Percentiles rank a stretch among this genome's conserved stretches.
Evolutionary conservation across 345 rosid genomes (phyloP).

Genomic region (Rhodamnia argentea): DNA sequence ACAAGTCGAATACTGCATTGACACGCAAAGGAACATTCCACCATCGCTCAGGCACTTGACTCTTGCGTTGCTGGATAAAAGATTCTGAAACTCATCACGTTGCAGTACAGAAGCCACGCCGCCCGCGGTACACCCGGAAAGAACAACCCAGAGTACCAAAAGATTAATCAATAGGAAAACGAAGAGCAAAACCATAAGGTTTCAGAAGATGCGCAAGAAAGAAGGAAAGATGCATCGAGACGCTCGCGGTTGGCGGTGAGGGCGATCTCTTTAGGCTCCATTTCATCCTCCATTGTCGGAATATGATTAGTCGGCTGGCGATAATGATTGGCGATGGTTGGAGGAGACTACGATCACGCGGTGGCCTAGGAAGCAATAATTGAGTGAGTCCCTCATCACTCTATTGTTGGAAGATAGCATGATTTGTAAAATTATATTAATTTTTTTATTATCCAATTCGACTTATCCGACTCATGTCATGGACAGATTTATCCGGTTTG

Average conservation of each 20-base stretch:
- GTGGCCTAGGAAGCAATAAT: neutral
- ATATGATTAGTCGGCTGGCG: neutral
- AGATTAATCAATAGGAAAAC: neutral
- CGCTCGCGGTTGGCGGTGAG: neutral
- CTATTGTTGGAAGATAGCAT: too few species aligned
- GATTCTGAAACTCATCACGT: neutral
- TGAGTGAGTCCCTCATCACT: too few species aligned
- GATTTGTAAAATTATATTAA: too few species aligned
- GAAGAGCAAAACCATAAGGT: neutral
- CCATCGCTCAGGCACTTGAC: neutral
- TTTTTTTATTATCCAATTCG: too few species aligned
- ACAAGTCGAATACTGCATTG: neutral
- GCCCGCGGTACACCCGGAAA: neutral
- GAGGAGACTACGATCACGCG: fast-evolving
- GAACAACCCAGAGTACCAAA: neutral
- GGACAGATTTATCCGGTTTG: too few species aligned
- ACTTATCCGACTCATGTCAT: too few species aligned
- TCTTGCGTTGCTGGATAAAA: neutral
- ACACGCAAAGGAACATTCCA: constrained; percentile 29
- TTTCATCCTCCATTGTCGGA: neutral
- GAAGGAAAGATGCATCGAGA: neutral
- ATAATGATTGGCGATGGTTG: neutral
- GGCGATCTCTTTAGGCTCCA: neutral
- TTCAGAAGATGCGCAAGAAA: neutral
- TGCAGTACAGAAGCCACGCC: neutral